Base-by-base conservation (phyloP, 371 early-diverging fungal species). In the Mortierella sp. region DNA sequence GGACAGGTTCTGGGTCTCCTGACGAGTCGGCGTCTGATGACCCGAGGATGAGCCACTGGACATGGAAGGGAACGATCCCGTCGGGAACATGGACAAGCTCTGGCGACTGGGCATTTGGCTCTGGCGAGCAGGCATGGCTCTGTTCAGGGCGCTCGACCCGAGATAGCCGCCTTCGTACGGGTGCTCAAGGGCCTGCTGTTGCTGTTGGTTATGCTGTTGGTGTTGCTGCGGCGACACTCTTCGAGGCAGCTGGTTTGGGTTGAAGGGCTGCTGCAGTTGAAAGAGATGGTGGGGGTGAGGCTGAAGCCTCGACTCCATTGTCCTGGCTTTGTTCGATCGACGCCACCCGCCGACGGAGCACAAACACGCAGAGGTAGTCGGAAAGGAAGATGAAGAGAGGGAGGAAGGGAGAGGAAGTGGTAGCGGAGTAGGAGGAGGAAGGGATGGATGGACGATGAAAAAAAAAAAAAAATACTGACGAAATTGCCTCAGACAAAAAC, bases 1-100 rank as follows among this genome's bases (percentile, higher is more conserved):
- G 32, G 41, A 34, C 8, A 34, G 42, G 21, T 59, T 52, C 17
- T 53, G 61, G n/a, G n/a, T n/a, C n/a, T n/a, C n/a, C 32, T 48
- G 31, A 23, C 59, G 71, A 39, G 47, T 60, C 4, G 63, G 64
- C 7, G 71, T 54, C 19, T 64, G 64, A 23, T 64, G 60, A 9
- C 55, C 64, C 5, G 64, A 56, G 26, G 60, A 53, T 1, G 64
- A 24, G 11, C 60, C 64, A 6, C 49, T 42, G 9, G 64, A 43
- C 30, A 50, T 26, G 17, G 37, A 44, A 0, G 39, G 44, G 28
- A 60, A 60, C 9, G 46, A 12, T 31, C 52, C 60, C n/a, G 34
- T 15, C 8, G 62, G 24, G 51, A 37, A 52, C 39, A 46, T 47
- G 37, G 61, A 51, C 41, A 51, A 3, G 41, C 69, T 68, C 47